phyloP scores from a whole-genome alignment of 2,329 filamentous ascomycete genomes.

The Cladosporium sp. region DNA sequence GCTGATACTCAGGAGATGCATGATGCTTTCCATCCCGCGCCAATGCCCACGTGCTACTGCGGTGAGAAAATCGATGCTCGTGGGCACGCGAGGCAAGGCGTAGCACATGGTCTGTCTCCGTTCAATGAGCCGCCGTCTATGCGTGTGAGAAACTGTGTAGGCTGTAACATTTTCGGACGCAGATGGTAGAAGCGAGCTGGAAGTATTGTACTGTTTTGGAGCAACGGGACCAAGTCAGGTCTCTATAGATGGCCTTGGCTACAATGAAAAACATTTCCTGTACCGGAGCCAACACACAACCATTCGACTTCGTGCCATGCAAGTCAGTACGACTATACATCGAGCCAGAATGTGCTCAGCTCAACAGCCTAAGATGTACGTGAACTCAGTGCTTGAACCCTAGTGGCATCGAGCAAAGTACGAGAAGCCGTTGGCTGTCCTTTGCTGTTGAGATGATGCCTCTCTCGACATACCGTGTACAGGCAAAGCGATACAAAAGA shows the following conservation, averaged over 20 bases:
- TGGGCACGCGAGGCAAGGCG: not conserved
- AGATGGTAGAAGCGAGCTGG: not conserved
- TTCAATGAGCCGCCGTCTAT: not conserved
- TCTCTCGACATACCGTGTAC: not conserved
- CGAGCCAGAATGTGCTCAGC: not conserved
- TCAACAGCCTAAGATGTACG: not conserved
- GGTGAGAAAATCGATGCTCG: not conserved
- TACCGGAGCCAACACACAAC: not conserved
- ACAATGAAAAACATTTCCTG: not conserved
- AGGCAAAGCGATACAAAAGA: not conserved
- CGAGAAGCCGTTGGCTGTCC: not conserved
- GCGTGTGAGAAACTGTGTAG: not conserved
- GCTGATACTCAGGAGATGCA: not conserved
- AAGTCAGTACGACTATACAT: not conserved
- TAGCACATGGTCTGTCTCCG: not conserved
- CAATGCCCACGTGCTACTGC: not conserved
- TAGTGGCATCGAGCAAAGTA: not conserved
- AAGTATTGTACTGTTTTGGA: not conserved
- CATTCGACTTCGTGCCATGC: not conserved
- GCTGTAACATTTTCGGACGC: not conserved
- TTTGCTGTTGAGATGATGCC: not conserved
- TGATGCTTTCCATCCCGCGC: not conserved
- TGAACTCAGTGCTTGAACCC: not conserved
- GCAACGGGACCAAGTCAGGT: not conserved
- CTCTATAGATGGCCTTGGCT: not conserved